phyloP scores from a whole-genome alignment of 768 basidiomycete species.

The Amanita inopinata region DNA sequence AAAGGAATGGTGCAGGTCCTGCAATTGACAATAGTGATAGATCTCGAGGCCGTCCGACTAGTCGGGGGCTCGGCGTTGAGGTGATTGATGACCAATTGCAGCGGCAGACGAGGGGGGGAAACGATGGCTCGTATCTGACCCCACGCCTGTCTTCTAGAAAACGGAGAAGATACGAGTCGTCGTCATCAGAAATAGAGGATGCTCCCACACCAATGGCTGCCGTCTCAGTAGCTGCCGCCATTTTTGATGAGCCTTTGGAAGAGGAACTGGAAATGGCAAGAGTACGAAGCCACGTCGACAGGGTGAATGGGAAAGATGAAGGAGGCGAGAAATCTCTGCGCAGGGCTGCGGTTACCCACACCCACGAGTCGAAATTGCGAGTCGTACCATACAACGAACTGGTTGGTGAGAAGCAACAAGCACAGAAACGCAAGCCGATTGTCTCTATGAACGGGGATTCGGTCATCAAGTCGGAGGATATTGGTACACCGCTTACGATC shows the following conservation, averaged over 20 bases:
- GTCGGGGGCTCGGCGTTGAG: neutral
- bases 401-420: neutral
- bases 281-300: conserved; percentile 2
- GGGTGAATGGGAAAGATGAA: neutral
- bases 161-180: conserved; percentile 31
- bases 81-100: neutral
- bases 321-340: neutral
- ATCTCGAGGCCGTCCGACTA: neutral
- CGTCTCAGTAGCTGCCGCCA: conserved; percentile 7
- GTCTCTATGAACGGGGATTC: conserved; percentile 13
- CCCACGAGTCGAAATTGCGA: neutral
- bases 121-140: neutral
- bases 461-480: conserved; percentile 43
- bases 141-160: conserved; percentile 26
- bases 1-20: neutral
- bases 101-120: neutral
- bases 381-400: neutral
- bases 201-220: neutral
- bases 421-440: conserved; percentile 5
- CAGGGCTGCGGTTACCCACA: no score
- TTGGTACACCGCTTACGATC: conserved; percentile 37
- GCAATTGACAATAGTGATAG: neutral
- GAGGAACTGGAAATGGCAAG: conserved; percentile 6
- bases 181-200: conserved; percentile 23
- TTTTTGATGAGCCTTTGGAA: conserved; percentile 7